Base-by-base conservation (phyloP, 768 basidiomycete species). In the Auriscalpium vulgare region DNA sequence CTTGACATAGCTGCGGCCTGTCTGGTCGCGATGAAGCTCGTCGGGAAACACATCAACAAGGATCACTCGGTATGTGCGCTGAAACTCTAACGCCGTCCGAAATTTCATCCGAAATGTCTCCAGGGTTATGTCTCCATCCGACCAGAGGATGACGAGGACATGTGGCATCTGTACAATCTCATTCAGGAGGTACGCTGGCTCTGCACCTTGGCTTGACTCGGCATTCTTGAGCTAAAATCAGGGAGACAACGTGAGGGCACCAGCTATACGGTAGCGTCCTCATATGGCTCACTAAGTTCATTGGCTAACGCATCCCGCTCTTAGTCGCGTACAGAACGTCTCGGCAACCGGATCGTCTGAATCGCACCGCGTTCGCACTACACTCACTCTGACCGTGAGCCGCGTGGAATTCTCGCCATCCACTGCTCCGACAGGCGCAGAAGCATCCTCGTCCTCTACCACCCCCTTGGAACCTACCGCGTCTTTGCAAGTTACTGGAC, bases 81-180 rank as follows among this genome's bases (percentile, higher is more conserved):
- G 37, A 14, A n/a, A 10, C 44, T 16, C 29, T 47, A 47, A 51
- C 37, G 62, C 62, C 38, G 56, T 54, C 62, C 68, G 65, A 37
- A 19, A 37, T 37, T 29, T 6, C 51, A 70, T 68, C 63, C 65
- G 21, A 65, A 70, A 62, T 56, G 45, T 52, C 59, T 50, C 8
- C 65, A 95, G 92, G 95, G 95, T 16, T 83, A 94, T 80, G 89
- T 97, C 59, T 91, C 84, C n/a, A 77, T 97, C 47, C 84, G 91
- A 49, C 95, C 95, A 5, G 94, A 99, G 69, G 95, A 98, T 63
- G 93, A 97, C 65, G 97, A 99, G 72, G 97, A 99, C 70, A 97
- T 99, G 88, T 99, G 95, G 95, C 97, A 99, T 78, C 77, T 97
- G 34, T 99, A 98, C 71, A 98, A 99, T 74, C 77, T 99, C 55